These are phyloP conservation scores for Pyrus communis DNA, from an alignment of 306 rosid genomes.

Conservation along the genomic window DNA sequence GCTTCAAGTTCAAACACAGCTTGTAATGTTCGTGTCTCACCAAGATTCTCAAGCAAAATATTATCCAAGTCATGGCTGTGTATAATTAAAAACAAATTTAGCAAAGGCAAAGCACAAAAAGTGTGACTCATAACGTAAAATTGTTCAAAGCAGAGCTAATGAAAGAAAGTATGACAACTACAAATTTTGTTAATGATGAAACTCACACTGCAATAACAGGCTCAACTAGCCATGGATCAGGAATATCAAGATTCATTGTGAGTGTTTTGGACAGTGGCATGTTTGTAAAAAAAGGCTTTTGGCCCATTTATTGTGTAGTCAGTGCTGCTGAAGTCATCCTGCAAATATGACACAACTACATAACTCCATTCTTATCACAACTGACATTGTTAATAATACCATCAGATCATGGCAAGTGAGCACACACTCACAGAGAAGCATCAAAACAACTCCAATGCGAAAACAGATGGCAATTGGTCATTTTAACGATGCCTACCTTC, in stretches of 20 bases:
- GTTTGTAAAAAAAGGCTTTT: constrained; percentile 91
- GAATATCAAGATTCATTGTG: constrained; percentile 98
- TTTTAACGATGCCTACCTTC: background rate
- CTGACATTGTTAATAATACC: background rate
- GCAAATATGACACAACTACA: constrained; percentile 32
- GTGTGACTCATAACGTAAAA: background rate
- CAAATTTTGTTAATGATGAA: constrained; percentile 6
- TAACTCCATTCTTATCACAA: background rate
- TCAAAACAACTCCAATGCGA: background rate
- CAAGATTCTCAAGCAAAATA: constrained; percentile 94
- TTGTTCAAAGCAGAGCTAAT: constrained; percentile 5
- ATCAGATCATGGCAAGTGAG: background rate
- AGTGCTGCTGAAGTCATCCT: constrained; percentile 85
- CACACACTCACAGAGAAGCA: background rate
- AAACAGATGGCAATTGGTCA: background rate
- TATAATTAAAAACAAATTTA: constrained; percentile 13
- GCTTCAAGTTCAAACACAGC: constrained; percentile 98
- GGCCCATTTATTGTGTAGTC: constrained; percentile 80
- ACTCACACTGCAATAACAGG: constrained; percentile 88
- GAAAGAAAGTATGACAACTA: background rate
- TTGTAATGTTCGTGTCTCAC: constrained; percentile 85
- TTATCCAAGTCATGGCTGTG: constrained; percentile 97
- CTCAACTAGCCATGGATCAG: constrained; percentile 99
- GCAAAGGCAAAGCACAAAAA: background rate
- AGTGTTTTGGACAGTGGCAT: constrained; percentile 97